These are phyloP conservation scores for Lentinula lateritia DNA, from an alignment of 768 basidiomycete species.

Conservation along the genomic window DNA sequence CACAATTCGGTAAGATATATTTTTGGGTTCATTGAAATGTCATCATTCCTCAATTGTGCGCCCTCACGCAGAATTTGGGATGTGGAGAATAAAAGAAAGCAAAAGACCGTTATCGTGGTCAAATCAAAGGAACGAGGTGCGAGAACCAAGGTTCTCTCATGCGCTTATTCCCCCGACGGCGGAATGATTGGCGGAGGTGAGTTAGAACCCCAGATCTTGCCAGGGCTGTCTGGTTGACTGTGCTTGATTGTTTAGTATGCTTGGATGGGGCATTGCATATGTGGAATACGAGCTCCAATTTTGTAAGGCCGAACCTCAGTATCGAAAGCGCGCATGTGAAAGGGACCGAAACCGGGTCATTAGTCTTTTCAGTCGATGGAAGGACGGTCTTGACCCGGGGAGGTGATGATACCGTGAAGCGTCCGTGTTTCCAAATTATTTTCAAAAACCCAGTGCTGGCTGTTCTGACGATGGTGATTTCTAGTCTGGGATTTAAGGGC, in stretches of 20 bases:
- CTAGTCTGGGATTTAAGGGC: slow-evolving; percentile 92
- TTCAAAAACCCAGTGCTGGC: not conserved
- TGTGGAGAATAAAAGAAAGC: slow-evolving; percentile 85
- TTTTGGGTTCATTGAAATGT: not conserved
- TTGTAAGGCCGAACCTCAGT: slow-evolving; percentile 83
- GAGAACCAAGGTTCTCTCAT: slow-evolving; percentile 84
- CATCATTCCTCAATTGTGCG: not conserved
- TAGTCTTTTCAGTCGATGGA: slow-evolving; percentile 88
- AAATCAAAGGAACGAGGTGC: slow-evolving; percentile 95
- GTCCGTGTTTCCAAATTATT: slow-evolving; percentile 45
- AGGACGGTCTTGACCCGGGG: slow-evolving; percentile 82
- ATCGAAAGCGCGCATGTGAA: slow-evolving; percentile 86
- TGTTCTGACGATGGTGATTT: not conserved
- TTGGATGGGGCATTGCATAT: slow-evolving; percentile 89
- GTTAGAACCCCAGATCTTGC: slow-evolving; percentile 10
- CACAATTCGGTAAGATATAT: slow-evolving; percentile 68
- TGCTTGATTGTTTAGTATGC: slow-evolving; percentile 49
- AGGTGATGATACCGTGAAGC: slow-evolving; percentile 92
- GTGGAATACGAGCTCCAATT: slow-evolving; percentile 91
- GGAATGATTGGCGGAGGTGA: slow-evolving; percentile 82
- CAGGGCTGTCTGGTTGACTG: slow-evolving; percentile 6
- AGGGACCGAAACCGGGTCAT: slow-evolving; percentile 78
- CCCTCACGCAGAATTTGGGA: slow-evolving; percentile 78
- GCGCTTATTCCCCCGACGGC: slow-evolving; percentile 88
- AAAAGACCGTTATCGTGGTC: slow-evolving; percentile 93